Base-by-base conservation (phyloP, 495 filamentous ascomycete species). In the Aspergillus sparsus region DNA sequence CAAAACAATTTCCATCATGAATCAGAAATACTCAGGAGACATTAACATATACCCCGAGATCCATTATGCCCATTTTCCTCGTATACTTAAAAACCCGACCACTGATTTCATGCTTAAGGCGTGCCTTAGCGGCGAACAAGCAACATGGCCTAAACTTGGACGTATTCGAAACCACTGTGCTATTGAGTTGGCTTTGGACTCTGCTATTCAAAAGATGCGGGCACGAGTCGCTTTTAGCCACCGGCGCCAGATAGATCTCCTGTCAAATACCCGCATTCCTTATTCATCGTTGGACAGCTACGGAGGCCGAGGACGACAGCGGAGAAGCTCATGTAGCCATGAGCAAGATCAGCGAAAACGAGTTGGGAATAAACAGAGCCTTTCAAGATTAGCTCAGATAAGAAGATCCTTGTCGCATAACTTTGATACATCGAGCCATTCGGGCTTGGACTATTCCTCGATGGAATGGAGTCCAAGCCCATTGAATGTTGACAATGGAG, bases 21-120 rank as follows among this genome's bases (percentile, higher is more conserved):
- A 87, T 62, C 93, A 97, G 66, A 91, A 88, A 62, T 97, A 97
- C 64, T 90, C 88, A 4, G 93, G 93, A n/a, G 92, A 97, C 71
- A 96, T 97, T 70, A 97, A 89, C 49, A 97, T 97, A 53, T 83
- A 96, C 52, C 93, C 93, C 0, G 85, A 90, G 55, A 88, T 96
- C 51, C 80, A 83, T 2, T 86, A 88, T 35, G 77, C 82, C 6
- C 87, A 95, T 61, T 85, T 96, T 36, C 90, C 87, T 4, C 80
- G 82, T 15, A 87, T 96, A 36, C 73, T 97, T 21, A 87, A 82
- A 59, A 97, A 97, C 57, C 93, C 93, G n/a, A 95, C 89, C 0
- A 71, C 84, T 0, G 90, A 92, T n/a, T 96, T 95, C 73, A 94
- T 97, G 89, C 68, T 85, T 1, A 79, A 88, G 34, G 87, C 90